These are phyloP conservation scores for Rubia peregrina DNA, from an alignment of 305 asterid genomes.

Conservation along the genomic window DNA sequence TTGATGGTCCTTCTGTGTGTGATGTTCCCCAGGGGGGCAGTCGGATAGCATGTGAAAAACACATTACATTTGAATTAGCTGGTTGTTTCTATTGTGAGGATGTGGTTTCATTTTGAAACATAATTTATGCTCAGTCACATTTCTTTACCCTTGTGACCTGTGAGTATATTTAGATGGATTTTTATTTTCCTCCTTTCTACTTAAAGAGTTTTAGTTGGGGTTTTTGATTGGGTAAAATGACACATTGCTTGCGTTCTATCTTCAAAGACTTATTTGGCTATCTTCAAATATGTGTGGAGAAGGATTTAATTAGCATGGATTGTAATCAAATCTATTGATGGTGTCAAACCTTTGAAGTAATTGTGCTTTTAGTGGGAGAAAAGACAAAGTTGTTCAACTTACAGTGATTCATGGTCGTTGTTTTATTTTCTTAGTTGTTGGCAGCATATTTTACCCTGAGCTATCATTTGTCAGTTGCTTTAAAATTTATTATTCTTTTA, in stretches of 20 bases:
- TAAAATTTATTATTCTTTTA: conserved; percentile 6
- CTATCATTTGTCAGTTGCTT: not conserved
- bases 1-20: too few species aligned
- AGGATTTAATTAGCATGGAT: too few species aligned
- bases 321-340: not conserved
- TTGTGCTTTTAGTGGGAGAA: not conserved
- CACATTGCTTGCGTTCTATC: not conserved
- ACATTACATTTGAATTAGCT: too few species aligned
- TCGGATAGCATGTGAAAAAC: too few species aligned
- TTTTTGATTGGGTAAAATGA: not conserved
- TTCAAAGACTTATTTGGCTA: not conserved
- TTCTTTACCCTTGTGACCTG: too few species aligned
- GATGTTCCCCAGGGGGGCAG: too few species aligned
- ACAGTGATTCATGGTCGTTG: not conserved
- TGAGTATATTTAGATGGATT: not conserved
- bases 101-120: too few species aligned
- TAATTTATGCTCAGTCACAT: too few species aligned
- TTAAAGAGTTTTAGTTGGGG: not conserved
- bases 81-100: too few species aligned
- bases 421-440: not conserved
- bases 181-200: not conserved
- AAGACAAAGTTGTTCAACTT: not conserved
- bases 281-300: not conserved
- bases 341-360: not conserved
- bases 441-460: not conserved